These are phyloP conservation scores for Arthrobotrys musiformis DNA, from an alignment of 2,329 filamentous ascomycete genomes.

Conservation along the genomic window DNA sequence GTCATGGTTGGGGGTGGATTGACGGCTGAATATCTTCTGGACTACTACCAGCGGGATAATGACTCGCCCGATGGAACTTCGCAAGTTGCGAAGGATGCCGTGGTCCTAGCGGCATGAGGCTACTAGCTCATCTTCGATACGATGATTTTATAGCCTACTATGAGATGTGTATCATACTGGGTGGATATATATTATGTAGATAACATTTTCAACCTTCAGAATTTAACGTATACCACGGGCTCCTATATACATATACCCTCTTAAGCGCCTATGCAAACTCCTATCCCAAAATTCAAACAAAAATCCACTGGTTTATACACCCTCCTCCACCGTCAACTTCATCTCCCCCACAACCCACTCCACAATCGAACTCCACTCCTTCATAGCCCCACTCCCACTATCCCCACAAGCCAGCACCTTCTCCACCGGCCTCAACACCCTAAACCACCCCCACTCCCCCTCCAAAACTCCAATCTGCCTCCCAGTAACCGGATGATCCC, in stretches of 20 bases:
- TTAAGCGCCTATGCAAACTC: neutral
- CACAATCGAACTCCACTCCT: constrained; percentile 81
- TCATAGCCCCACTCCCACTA: constrained; percentile 83
- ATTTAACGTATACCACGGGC: neutral
- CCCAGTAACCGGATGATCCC: constrained; percentile 81
- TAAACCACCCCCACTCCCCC: constrained; percentile 82
- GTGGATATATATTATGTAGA: neutral
- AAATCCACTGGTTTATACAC: neutral
- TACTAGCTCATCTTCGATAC: neutral
- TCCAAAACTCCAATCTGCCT: constrained; percentile 76
- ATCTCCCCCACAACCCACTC: constrained; percentile 69
- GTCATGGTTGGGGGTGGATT: constrained; percentile 59
- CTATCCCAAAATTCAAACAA: neutral
- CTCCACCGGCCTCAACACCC: constrained; percentile 76
- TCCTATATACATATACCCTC: neutral
- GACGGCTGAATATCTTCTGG: constrained; percentile 57
- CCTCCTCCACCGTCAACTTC: constrained; percentile 59
- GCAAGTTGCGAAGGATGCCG: neutral
- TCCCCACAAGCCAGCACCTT: constrained; percentile 88
- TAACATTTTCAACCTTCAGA: neutral
- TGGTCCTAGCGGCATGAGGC: neutral
- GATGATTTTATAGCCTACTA: too few species aligned
- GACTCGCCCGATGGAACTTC: neutral
- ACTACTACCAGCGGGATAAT: constrained; percentile 17
- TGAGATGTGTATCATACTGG: neutral